These are phyloP conservation scores for Schizosaccharomyces cryophilus DNA, from an alignment of 805 yeast genomes.

Conservation along the genomic window DNA sequence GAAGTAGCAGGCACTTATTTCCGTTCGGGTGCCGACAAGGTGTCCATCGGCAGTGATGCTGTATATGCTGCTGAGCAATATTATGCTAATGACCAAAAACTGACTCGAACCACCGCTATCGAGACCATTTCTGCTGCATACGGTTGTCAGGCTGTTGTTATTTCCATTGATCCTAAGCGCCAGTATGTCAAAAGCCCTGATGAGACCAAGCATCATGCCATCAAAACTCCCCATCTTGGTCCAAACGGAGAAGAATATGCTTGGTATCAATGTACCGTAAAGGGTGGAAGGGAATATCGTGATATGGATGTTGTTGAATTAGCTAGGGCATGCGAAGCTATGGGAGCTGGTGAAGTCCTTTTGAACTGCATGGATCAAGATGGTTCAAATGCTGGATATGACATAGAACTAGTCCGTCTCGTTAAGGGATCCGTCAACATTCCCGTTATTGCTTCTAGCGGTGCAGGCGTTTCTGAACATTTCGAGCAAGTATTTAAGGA, in stretches of 20 bases:
- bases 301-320: conserved; percentile 83
- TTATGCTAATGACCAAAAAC: conserved; percentile 30
- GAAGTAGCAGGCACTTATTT: conserved; percentile 81
- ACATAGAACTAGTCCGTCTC: conserved; percentile 58
- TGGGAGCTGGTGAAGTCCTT: conserved; percentile 91
- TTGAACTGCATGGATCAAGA: conserved; percentile 91
- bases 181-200: conserved; percentile 43
- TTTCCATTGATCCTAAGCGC: conserved; percentile 92
- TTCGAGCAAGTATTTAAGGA: conserved; percentile 65
- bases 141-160: conserved; percentile 93
- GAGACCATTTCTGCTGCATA: conserved; percentile 80
- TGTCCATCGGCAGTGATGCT: conserved; percentile 94
- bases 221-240: conserved; percentile 42
- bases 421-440: conserved; percentile 53
- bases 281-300: conserved; percentile 81
- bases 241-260: conserved; percentile 76
- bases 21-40: conserved; percentile 93
- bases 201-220: conserved; percentile 33
- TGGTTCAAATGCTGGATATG: conserved; percentile 87
- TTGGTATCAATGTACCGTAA: conserved; percentile 87
- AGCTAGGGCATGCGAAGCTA: conserved; percentile 62
- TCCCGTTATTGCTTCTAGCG: conserved; percentile 93
- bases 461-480: conserved; percentile 87
- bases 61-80: conserved; percentile 71
- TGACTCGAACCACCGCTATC: conserved; percentile 63